Conservation (phyloP, 2,329 filamentous ascomycete species). For the Kalaharituber pfeilii region DNA sequence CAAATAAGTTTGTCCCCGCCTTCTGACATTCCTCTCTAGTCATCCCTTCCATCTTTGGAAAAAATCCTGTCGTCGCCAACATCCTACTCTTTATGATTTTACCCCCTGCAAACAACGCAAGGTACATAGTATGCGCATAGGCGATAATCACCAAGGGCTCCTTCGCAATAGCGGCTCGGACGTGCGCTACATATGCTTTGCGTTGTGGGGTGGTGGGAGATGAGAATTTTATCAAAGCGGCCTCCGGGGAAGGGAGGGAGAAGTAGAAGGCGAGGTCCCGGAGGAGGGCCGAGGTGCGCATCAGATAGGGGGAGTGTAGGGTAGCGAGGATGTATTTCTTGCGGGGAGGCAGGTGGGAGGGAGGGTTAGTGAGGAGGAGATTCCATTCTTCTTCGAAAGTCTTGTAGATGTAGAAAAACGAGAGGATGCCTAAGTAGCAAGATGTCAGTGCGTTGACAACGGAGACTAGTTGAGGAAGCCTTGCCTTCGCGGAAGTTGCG, state of each 20-base stretch:
- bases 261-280: conserved; percentile 14
- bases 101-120: conserved; percentile 18
- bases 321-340: conserved; percentile 8
- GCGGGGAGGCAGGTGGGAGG: conserved; percentile 4
- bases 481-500: conserved; percentile 12
- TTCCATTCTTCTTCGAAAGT: conserved; percentile 16
- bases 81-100: conserved; percentile 15
- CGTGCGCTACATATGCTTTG: conserved; percentile 7
- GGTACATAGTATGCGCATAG: conserved; percentile 17
- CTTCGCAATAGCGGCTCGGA: conserved; percentile 7
- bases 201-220: conserved; percentile 2
- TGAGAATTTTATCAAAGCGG: not conserved
- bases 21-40: conserved; percentile 5
- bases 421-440: conserved; percentile 7
- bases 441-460: not conserved
- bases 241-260: not conserved
- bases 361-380: conserved; percentile 7
- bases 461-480: not conserved
- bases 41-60: conserved; percentile 8
- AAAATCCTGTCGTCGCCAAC: conserved; percentile 10
- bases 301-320: conserved; percentile 9
- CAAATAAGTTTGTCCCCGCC: conserved; percentile 12
- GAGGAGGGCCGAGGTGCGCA: conserved; percentile 9
- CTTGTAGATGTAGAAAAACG: conserved; percentile 15
- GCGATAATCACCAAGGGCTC: conserved; percentile 16